phyloP scores from a whole-genome alignment of 441 rosid genomes.

The Adansonia grandidieri region DNA sequence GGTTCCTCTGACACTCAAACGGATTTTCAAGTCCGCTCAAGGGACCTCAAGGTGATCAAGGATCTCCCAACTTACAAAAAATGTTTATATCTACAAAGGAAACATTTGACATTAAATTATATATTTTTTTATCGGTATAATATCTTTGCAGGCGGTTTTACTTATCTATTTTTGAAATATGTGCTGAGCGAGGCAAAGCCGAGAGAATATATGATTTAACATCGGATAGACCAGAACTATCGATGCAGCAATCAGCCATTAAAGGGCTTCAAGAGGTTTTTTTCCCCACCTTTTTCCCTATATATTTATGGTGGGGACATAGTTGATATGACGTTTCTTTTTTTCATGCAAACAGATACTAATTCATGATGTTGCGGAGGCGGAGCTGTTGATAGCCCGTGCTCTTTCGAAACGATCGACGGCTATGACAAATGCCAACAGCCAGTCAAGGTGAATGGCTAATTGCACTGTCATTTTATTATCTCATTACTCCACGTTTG shows the following conservation, averaged over 20 bases:
- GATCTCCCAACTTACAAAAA: neutral
- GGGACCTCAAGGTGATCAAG: constrained; percentile 45
- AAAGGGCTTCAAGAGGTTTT: constrained; percentile 76
- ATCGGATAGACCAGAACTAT: constrained; percentile 63
- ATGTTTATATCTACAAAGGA: neutral
- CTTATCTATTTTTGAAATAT: constrained; percentile 85
- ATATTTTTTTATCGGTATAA: constrained; percentile 16
- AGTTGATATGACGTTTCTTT: constrained; percentile 26
- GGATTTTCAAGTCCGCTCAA: constrained; percentile 48
- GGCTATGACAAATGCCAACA: constrained; percentile 77
- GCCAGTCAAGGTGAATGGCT: constrained; percentile 72
- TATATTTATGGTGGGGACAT: constrained; percentile 17
- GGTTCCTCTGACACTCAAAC: constrained; percentile 67
- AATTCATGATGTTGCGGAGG: constrained; percentile 57
- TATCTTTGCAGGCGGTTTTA: constrained; percentile 55
- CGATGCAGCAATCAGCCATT: constrained; percentile 66
- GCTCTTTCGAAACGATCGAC: constrained; percentile 89
- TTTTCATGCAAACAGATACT: constrained; percentile 48
- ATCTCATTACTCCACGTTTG: neutral
- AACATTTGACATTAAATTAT: constrained; percentile 7
- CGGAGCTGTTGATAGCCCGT: constrained; percentile 67
- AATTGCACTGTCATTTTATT: neutral
- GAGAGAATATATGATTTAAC: constrained; percentile 77
- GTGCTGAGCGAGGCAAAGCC: constrained; percentile 72
- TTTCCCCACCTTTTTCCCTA: neutral